These are phyloP conservation scores for Phytophthora colocasiae DNA, from an alignment of 352 stramenopile genomes.

Conservation along the genomic window DNA sequence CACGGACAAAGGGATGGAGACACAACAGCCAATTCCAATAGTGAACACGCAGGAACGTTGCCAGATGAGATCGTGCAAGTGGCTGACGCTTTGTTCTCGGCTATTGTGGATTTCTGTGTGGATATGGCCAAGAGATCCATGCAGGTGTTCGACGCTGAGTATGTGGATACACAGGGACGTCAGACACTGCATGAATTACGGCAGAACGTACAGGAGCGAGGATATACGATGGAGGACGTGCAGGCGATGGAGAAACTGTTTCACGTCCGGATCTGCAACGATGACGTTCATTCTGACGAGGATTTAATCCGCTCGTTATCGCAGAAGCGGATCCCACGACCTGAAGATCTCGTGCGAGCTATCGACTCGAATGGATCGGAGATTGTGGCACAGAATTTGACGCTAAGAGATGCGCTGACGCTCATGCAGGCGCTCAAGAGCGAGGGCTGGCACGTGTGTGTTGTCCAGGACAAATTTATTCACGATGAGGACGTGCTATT, in stretches of 20 bases:
- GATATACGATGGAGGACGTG: slow-evolving; percentile 20
- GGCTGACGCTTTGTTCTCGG: slow-evolving; percentile 71
- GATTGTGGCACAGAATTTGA: slow-evolving; percentile 64
- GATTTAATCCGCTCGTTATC: slow-evolving; percentile 95
- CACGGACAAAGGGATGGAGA: slow-evolving; percentile 74
- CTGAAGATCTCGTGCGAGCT: slow-evolving; percentile 65
- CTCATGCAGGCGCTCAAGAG: slow-evolving; percentile 83
- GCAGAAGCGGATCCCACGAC: slow-evolving; percentile 68
- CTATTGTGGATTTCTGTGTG: slow-evolving; percentile 73
- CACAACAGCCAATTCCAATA: slow-evolving; percentile 16
- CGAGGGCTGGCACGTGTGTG: slow-evolving; percentile 86
- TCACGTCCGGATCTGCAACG: slow-evolving; percentile 96
- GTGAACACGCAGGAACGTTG: slow-evolving; percentile 31
- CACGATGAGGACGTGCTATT: slow-evolving; percentile 74
- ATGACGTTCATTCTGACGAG: slow-evolving; percentile 98
- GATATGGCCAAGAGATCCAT: slow-evolving; percentile 81
- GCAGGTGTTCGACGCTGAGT: slow-evolving; percentile 70
- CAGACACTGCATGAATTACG: slow-evolving; percentile 45
- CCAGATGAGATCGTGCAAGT: slow-evolving; percentile 56
- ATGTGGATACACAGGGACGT: slow-evolving; percentile 55
- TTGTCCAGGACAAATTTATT: slow-evolving; percentile 76
- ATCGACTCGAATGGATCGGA: slow-evolving; percentile 84
- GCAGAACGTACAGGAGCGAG: slow-evolving; percentile 22
- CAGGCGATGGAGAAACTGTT: slow-evolving; percentile 65
- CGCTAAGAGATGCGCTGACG: slow-evolving; percentile 62